Percentiles rank a stretch among this genome's conserved stretches.
Conservation (phyloP, 2,329 filamentous ascomycete species). For the Fusarium sp. region DNA sequence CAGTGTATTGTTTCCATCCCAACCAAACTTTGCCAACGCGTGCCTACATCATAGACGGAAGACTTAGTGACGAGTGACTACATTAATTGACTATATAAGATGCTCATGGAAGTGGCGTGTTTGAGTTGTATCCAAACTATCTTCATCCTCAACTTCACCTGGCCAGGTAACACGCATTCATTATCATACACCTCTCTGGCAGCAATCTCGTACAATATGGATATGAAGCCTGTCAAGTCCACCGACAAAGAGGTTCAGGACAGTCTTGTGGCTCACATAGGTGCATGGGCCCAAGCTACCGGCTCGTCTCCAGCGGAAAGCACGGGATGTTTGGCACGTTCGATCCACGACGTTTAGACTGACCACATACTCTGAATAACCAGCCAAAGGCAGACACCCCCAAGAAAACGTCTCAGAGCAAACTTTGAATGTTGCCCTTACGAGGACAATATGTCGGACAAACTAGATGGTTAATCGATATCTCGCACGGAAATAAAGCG, state of each 20-base stretch:
- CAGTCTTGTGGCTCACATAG: neutral
- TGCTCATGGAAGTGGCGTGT: accelerated
- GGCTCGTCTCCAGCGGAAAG: neutral
- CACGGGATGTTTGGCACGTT: neutral
- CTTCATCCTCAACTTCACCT: too few relatives aligned
- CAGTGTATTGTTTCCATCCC: neutral
- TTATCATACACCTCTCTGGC: neutral
- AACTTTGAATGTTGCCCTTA: neutral
- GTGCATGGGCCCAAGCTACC: conserved; percentile 1
- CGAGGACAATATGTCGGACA: too few relatives aligned
- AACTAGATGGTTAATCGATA: too few relatives aligned
- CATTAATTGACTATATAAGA: neutral
- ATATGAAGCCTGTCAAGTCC: conserved; percentile 2
- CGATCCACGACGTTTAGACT: neutral
- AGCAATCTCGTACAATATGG: neutral
- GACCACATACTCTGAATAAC: neutral
- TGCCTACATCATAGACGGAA: neutral
- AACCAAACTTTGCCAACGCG: neutral
- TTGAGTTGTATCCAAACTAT: neutral
- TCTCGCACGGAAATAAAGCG: too few relatives aligned
- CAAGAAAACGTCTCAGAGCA: neutral
- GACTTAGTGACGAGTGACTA: neutral
- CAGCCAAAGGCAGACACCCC: neutral
- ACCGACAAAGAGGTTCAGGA: neutral
- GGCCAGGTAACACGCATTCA: neutral